Conservation (phyloP, 257 asterid genomes). For the Thymus mandschuricus region DNA sequence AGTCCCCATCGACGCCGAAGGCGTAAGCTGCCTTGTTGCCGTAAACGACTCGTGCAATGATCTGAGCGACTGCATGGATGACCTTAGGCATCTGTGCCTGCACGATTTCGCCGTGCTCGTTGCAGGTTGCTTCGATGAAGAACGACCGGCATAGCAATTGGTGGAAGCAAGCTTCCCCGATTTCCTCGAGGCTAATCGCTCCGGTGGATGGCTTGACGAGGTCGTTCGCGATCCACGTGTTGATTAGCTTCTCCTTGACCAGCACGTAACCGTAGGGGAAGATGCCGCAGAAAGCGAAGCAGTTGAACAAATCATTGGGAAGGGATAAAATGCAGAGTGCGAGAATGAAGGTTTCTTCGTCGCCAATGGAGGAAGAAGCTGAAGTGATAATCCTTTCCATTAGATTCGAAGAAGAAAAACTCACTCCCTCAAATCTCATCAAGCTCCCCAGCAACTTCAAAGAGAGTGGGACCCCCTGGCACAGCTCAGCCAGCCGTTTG, state of each 20-base stretch:
- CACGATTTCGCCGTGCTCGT: slow-evolving; percentile 14
- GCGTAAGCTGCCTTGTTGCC: slow-evolving; percentile 8
- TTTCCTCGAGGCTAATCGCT: neutral
- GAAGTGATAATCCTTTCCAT: neutral
- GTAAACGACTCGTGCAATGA: neutral
- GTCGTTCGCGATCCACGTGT: slow-evolving; percentile 25
- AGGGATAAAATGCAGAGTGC: slow-evolving; percentile 1
- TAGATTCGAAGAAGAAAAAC: neutral
- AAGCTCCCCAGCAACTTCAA: slow-evolving; percentile 23
- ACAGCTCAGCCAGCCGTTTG: neutral
- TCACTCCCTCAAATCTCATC: slow-evolving; percentile 6
- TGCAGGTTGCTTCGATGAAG: neutral
- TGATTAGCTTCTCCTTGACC: slow-evolving; percentile 17
- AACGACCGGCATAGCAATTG: too few species aligned
- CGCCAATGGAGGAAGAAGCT: too few species aligned
- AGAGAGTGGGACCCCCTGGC: slow-evolving; percentile 24
- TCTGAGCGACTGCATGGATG: neutral
- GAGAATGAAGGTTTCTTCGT: neutral
- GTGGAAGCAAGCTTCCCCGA: too few species aligned
- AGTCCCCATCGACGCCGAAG: neutral
- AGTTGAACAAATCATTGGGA: neutral
- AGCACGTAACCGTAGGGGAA: neutral
- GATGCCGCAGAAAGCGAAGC: too few species aligned
- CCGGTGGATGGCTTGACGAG: neutral
- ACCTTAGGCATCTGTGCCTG: slow-evolving; percentile 1